These are phyloP conservation scores for Choricystis sp. DNA, from an alignment of 139 green algal species.

Conservation along the genomic window DNA sequence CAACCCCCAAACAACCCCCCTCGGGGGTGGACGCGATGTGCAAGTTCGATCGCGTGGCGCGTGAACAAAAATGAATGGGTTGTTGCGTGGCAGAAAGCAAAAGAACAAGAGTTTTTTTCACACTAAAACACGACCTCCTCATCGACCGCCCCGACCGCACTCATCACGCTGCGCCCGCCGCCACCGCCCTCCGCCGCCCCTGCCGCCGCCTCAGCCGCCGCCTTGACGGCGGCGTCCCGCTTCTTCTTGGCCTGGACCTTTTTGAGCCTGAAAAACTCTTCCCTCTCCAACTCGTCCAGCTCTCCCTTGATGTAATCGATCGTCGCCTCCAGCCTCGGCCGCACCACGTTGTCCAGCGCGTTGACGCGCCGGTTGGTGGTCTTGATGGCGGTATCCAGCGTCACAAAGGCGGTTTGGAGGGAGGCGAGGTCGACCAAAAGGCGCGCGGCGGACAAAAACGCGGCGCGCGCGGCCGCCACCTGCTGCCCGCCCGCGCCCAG, in stretches of 20 bases:
- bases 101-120: too few species aligned
- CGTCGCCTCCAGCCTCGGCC: constrained; percentile 92
- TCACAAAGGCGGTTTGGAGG: constrained; percentile 95
- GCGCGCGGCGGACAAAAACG: constrained; percentile 63
- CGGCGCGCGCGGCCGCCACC: constrained; percentile 59
- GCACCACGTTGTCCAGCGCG: constrained; percentile 96
- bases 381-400: constrained; percentile 92
- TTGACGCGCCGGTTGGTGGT: constrained; percentile 97
- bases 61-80: too few species aligned
- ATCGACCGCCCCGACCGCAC: not conserved
- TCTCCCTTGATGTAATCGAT: constrained; percentile 98
- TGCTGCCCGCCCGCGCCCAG: constrained; percentile 85
- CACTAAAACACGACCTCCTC: not conserved
- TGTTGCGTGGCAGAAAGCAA: too few species aligned
- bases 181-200: not conserved
- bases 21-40: too few species aligned
- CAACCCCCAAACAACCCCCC: too few species aligned
- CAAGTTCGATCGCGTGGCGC: too few species aligned
- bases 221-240: constrained; percentile 22
- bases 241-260: constrained; percentile 87
- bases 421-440: constrained; percentile 88
- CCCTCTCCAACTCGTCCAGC: constrained; percentile 96
- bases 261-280: constrained; percentile 99
- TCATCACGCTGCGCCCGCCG: not conserved
- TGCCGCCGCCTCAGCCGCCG: too few species aligned